Conservation (phyloP, 805 yeast genomes). For the Myxozyma lipomycoides region DNA sequence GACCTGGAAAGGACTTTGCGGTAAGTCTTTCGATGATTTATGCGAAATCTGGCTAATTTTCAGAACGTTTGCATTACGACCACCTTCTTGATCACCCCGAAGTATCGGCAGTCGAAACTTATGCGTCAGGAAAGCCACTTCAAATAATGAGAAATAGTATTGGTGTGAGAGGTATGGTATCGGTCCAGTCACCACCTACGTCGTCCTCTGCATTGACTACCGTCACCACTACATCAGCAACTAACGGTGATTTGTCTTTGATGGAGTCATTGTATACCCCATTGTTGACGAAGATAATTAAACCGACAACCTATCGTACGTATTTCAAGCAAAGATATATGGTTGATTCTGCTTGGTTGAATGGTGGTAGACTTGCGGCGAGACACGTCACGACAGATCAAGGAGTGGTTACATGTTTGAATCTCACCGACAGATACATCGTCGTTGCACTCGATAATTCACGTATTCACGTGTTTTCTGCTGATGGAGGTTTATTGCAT, state of each 20-base stretch:
- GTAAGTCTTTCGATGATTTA: constrained; percentile 26
- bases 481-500: constrained; percentile 49
- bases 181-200: too few species aligned
- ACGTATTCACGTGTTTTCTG: constrained; percentile 41
- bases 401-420: constrained; percentile 42
- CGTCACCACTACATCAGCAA: constrained; percentile 1
- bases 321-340: constrained; percentile 42
- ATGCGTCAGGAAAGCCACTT: too few species aligned
- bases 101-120: neutral
- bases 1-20: constrained; percentile 43
- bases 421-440: constrained; percentile 39
- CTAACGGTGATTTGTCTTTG: constrained; percentile 12
- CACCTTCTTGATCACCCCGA: neutral
- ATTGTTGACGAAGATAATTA: constrained; percentile 31
- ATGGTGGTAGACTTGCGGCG: constrained; percentile 42
- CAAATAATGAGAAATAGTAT: too few species aligned
- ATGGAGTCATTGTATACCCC: constrained; percentile 38
- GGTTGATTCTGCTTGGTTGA: constrained; percentile 41
- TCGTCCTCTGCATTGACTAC: constrained; percentile 10
- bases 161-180: too few species aligned
- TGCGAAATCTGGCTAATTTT: neutral
- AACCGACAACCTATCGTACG: constrained; percentile 39
- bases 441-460: constrained; percentile 45
- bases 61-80: constrained; percentile 10
- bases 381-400: constrained; percentile 37